phyloP scores from a whole-genome alignment of 2,329 filamentous ascomycete genomes.

The Calycina marina region DNA sequence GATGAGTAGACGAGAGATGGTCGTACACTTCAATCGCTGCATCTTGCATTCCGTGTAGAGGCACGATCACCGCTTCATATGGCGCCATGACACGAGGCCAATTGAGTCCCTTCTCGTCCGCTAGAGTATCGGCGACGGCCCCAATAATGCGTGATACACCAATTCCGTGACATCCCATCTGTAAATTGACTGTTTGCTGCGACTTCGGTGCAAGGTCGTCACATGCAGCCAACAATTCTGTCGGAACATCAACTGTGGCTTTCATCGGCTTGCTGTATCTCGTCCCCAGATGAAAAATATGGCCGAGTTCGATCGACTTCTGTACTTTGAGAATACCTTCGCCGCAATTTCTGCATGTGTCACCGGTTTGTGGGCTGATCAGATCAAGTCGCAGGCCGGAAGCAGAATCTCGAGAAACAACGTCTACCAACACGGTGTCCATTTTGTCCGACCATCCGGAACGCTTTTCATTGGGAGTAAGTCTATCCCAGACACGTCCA shows the following conservation, averaged over 20 bases:
- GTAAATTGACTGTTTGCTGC: constrained; percentile 36
- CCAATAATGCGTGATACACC: constrained; percentile 84
- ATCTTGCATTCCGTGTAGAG: constrained; percentile 29
- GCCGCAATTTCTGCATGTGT: constrained; percentile 58
- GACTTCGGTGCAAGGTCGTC: background rate
- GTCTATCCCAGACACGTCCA: constrained; percentile 9
- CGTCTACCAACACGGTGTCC: constrained; percentile 7
- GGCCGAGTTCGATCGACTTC: constrained; percentile 76
- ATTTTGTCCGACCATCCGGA: too few species aligned
- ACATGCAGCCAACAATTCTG: constrained; percentile 12
- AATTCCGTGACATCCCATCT: constrained; percentile 97
- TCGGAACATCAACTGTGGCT: constrained; percentile 40
- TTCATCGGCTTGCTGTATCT: constrained; percentile 68
- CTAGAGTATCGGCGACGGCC: constrained; percentile 63
- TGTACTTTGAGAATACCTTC: constrained; percentile 47
- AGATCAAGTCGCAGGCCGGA: constrained; percentile 40
- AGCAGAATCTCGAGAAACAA: constrained; percentile 21
- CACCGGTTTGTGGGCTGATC: constrained; percentile 49
- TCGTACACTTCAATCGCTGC: constrained; percentile 51
- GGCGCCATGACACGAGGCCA: constrained; percentile 84
- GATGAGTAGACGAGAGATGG: constrained; percentile 24
- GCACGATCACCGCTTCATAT: constrained; percentile 59
- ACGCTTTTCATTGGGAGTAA: background rate
- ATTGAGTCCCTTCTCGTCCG: constrained; percentile 60
- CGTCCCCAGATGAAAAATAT: constrained; percentile 88